Evolutionary conservation across 2,329 filamentous ascomycete genomes (phyloP).

Genomic region (Magnaporthiopsis incrustans): DNA sequence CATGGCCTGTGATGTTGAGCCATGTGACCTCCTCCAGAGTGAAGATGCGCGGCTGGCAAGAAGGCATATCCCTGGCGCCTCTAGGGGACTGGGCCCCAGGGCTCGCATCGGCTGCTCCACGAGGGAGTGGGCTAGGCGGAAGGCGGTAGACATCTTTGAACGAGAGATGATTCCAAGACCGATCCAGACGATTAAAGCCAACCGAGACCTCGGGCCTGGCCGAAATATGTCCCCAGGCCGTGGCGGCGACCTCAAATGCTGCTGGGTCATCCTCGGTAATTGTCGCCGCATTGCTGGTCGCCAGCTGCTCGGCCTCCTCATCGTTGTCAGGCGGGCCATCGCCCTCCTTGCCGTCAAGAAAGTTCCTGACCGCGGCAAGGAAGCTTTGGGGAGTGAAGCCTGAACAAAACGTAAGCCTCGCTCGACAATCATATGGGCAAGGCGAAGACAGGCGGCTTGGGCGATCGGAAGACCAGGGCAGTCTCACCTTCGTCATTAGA

Average conservation of each 20-base stretch:
- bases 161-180: constrained; percentile 26
- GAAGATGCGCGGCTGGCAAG: constrained; percentile 28
- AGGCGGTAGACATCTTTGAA: constrained; percentile 25
- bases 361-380: constrained; percentile 13
- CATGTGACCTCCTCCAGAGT: constrained; percentile 50
- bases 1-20: constrained; percentile 52
- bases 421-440: not conserved
- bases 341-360: constrained; percentile 7
- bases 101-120: not conserved
- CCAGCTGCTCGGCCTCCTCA: not conserved
- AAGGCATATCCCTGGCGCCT: not conserved
- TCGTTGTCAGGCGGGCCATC: not conserved
- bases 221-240: constrained; percentile 33
- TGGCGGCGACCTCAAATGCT: constrained; percentile 28
- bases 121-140: constrained; percentile 10
- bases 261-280: constrained; percentile 5
- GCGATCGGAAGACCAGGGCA: not conserved
- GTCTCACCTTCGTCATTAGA: constrained; percentile 33
- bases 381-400: constrained; percentile 17
- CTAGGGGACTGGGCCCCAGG: not conserved
- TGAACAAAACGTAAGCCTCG: constrained; percentile 3
- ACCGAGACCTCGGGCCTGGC: constrained; percentile 32
- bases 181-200: constrained; percentile 20
- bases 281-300: constrained; percentile 5
- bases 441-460: not conserved